phyloP scores from a whole-genome alignment of 805 yeast species.

The Starmerella khaoyaiensis region DNA sequence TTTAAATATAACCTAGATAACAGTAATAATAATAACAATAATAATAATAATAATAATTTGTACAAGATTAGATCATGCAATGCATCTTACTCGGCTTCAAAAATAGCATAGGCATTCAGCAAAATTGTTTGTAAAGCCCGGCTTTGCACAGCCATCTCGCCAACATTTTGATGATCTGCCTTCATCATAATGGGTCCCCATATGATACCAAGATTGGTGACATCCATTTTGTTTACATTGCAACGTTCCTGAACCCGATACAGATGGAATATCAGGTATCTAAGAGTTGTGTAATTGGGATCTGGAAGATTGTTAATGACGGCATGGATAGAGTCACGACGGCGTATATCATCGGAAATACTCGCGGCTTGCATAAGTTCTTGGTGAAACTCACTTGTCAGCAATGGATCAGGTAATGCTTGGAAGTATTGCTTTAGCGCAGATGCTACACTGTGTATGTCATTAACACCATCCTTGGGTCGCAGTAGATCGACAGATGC shows the following conservation, averaged over 20 bases:
- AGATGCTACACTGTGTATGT: conserved; percentile 78
- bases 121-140: conserved; percentile 74
- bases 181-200: conserved; percentile 89
- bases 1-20: too few species aligned
- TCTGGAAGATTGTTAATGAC: conserved; percentile 84
- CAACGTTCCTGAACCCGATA: conserved; percentile 55
- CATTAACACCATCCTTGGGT: conserved; percentile 53
- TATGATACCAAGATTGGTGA: conserved; percentile 68
- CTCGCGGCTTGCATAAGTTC: conserved; percentile 58
- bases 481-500: conserved; percentile 39
- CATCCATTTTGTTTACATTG: conserved; percentile 63
- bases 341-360: conserved; percentile 46
- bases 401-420: conserved; percentile 73
- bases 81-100: conserved; percentile 39
- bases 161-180: conserved; percentile 49
- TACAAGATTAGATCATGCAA: too few species aligned
- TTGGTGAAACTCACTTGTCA: conserved; percentile 49
- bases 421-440: conserved; percentile 73
- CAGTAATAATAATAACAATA: too few species aligned
- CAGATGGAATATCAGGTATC: conserved; percentile 76
- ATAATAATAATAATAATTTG: too few species aligned
- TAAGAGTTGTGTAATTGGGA: conserved; percentile 82
- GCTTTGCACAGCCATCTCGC: conserved; percentile 64
- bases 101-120: conserved; percentile 69
- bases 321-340: conserved; percentile 69